phyloP scores from a whole-genome alignment of 306 rosid genomes.

The Sphenostylis stenocarpa region DNA sequence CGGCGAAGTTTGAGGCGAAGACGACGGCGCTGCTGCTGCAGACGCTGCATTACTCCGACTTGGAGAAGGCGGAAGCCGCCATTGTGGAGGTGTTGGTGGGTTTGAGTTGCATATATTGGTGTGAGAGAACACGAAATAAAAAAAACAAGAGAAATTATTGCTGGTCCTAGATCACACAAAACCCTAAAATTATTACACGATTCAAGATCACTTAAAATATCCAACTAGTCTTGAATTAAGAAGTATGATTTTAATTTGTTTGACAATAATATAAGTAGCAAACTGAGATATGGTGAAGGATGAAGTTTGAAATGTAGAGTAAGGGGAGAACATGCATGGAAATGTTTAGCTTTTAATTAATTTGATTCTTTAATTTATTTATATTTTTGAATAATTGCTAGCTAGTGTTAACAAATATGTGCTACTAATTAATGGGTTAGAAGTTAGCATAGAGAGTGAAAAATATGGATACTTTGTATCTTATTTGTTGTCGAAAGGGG shows the following conservation, averaged over 20 bases:
- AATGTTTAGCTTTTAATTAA: background rate
- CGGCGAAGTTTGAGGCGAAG: constrained; percentile 33
- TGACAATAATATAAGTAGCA: background rate
- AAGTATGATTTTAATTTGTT: background rate
- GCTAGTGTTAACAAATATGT: background rate
- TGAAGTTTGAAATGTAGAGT: background rate
- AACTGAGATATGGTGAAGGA: background rate
- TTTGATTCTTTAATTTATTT: background rate
- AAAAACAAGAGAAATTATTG: background rate
- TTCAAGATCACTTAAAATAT: no score
- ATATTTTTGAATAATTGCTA: background rate
- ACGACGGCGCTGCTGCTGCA: constrained; percentile 51
- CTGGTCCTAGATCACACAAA: no score
- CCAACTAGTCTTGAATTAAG: no score
- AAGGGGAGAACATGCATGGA: background rate
- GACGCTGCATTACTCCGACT: constrained; percentile 70
- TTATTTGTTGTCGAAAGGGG: no score
- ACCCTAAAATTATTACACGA: no score
- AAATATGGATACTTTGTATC: no score
- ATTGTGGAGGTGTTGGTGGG: constrained; percentile 72
- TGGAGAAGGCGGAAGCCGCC: constrained; percentile 81
- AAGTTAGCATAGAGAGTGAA: background rate
- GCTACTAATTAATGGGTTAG: background rate
- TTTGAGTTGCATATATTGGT: constrained; percentile 56
- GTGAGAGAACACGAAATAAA: constrained; percentile 34